Percentiles rank a stretch among this genome's conserved stretches.
These are phyloP conservation scores for Plantago ovata DNA, from an alignment of 257 asterid species.

Conservation along the genomic window DNA sequence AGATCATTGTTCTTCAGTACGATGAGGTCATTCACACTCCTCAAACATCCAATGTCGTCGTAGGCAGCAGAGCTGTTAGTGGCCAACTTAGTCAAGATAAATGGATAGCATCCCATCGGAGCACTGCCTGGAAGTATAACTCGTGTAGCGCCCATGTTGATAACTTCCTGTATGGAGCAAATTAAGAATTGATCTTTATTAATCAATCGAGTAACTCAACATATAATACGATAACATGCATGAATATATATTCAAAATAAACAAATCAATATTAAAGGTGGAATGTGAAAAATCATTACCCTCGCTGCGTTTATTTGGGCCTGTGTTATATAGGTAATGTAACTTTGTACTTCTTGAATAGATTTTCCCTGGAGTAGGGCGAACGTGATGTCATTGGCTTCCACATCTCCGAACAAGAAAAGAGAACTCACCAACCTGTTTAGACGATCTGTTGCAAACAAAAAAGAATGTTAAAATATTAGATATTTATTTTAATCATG, in stretches of 20 bases:
- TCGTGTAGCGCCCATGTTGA: conserved; percentile 22
- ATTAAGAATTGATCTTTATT: no score
- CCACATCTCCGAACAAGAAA: conserved; percentile 3
- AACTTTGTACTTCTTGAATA: conserved; percentile 9
- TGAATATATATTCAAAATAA: no score
- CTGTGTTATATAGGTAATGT: conserved; percentile 6
- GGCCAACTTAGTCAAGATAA: background rate
- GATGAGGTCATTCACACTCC: conserved; percentile 1
- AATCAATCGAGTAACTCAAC: no score
- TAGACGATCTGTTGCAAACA: background rate
- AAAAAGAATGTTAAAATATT: background rate
- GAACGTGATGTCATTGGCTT: conserved; percentile 2
- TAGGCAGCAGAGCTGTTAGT: background rate
- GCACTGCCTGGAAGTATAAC: conserved; percentile 8
- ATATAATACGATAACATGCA: no score
- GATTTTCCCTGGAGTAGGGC: conserved; percentile 8
- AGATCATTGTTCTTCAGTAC: conserved; percentile 5
- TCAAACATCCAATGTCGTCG: no score
- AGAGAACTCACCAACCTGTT: conserved; percentile 19
- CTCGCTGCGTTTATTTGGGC: conserved; percentile 13
- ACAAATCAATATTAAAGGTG: no score
- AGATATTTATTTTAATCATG: background rate
- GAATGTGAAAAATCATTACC: no score
- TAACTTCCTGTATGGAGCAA: background rate
- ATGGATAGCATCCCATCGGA: conserved; percentile 17